Evolutionary conservation across 2,329 filamentous ascomycete species (phyloP).

Genomic region (Aspergillus sp.): DNA sequence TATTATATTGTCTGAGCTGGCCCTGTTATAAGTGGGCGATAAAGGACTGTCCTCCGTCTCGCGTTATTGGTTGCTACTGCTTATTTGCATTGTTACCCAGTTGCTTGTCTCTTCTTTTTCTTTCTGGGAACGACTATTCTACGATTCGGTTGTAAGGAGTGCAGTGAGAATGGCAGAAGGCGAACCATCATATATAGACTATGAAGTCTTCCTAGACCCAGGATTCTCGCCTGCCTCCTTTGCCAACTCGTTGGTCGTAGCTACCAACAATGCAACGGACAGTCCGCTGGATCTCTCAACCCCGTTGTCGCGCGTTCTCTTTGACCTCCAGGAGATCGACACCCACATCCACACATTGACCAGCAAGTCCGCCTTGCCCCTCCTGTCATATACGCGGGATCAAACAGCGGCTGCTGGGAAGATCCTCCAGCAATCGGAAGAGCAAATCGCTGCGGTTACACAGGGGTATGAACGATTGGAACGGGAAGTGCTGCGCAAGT

Average conservation of each 20-base stretch:
- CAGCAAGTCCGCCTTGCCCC: conserved; percentile 71
- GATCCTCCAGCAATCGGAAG: conserved; percentile 69
- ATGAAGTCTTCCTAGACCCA: conserved; percentile 80
- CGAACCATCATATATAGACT: conserved; percentile 82
- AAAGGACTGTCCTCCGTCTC: not conserved
- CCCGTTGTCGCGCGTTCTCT: conserved; percentile 84
- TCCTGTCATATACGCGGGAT: conserved; percentile 69
- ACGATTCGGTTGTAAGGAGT: not conserved
- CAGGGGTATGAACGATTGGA: conserved; percentile 80
- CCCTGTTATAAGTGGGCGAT: not conserved
- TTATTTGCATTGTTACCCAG: not conserved
- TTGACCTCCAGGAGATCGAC: conserved; percentile 95
- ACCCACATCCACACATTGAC: conserved; percentile 89
- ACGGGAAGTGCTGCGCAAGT: conserved; percentile 76
- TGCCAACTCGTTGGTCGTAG: conserved; percentile 79
- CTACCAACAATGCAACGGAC: conserved; percentile 88
- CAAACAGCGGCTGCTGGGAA: conserved; percentile 66
- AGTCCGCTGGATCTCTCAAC: conserved; percentile 88
- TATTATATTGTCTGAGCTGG: not conserved
- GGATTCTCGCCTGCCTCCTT: conserved; percentile 74
- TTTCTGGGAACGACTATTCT: not conserved
- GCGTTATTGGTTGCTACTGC: not conserved
- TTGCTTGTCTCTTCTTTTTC: not conserved
- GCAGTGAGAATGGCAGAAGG: conserved; percentile 26
- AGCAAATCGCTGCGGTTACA: conserved; percentile 71